Evolutionary conservation across 2,329 filamentous ascomycete species (phyloP).

Genomic region (Sarocladium brachiariae): DNA sequence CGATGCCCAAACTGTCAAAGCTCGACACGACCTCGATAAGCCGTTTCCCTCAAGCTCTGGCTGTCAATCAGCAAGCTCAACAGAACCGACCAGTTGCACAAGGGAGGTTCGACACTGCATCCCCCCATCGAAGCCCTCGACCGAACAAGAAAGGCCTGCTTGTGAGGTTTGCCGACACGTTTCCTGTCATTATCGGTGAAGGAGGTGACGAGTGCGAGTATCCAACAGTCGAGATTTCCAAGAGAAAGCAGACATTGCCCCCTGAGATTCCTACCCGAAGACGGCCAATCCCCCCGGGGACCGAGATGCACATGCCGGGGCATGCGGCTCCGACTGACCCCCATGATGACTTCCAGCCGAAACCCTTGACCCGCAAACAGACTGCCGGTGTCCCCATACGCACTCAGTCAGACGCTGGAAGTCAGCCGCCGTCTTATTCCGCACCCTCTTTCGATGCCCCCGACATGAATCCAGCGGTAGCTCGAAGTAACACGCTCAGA

Average conservation of each 20-base stretch:
- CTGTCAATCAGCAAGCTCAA: slow-evolving; percentile 36
- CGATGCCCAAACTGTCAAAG: slow-evolving; percentile 42
- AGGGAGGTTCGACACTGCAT: slow-evolving; percentile 33
- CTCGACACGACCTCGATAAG: slow-evolving; percentile 50
- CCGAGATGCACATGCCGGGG: slow-evolving; percentile 17
- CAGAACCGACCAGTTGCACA: slow-evolving; percentile 36
- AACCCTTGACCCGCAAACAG: slow-evolving; percentile 48
- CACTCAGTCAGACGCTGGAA: slow-evolving; percentile 12
- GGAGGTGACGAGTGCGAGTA: slow-evolving; percentile 80
- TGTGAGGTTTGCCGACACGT: slow-evolving; percentile 66
- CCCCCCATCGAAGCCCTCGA: slow-evolving; percentile 37
- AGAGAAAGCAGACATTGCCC: slow-evolving; percentile 35
- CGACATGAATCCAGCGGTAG: neutral
- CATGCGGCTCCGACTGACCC: slow-evolving; percentile 5
- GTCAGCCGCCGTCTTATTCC: neutral
- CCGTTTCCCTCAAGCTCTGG: slow-evolving; percentile 48
- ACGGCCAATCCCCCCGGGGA: neutral
- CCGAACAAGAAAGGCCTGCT: slow-evolving; percentile 58
- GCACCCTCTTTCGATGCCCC: neutral
- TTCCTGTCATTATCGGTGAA: slow-evolving; percentile 79
- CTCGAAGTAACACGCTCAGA: slow-evolving; percentile 18
- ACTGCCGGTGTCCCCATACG: slow-evolving; percentile 30
- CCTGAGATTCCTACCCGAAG: slow-evolving; percentile 2
- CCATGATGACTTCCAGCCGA: slow-evolving; percentile 44
- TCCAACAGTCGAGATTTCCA: slow-evolving; percentile 65